Evolutionary conservation across 2,329 filamentous ascomycete genomes (phyloP).

Genomic region (Penicillium palitans): DNA sequence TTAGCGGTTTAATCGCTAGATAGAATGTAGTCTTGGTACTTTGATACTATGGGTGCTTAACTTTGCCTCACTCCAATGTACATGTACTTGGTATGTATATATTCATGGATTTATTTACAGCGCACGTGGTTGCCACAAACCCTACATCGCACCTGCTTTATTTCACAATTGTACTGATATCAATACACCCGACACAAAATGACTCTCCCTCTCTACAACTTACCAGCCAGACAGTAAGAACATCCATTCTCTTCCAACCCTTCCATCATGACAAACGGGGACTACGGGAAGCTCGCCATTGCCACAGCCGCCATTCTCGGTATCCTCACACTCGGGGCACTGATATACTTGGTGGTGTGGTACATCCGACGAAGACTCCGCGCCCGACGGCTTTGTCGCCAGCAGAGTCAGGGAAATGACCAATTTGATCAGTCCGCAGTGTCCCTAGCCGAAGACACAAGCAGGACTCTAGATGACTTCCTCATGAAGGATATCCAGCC

Average conservation of each 20-base stretch:
- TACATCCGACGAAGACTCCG: conserved; percentile 22
- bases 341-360: conserved; percentile 25
- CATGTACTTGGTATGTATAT: neutral
- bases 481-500: conserved; percentile 21
- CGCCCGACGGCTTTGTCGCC: conserved; percentile 19
- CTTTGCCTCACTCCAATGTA: no score
- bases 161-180: neutral
- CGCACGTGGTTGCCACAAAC: neutral
- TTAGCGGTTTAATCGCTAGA: neutral
- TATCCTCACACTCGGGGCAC: conserved; percentile 19
- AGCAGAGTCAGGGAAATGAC: conserved; percentile 12
- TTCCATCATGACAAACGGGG: conserved; percentile 16
- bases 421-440: conserved; percentile 22
- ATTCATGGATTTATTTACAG: neutral
- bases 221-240: neutral
- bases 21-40: no score
- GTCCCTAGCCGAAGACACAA: conserved; percentile 23
- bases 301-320: conserved; percentile 30
- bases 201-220: neutral
- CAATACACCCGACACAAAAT: neutral
- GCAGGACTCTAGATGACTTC: conserved; percentile 18
- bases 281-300: conserved; percentile 27
- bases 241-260: neutral
- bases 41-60: neutral
- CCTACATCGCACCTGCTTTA: neutral